Conservation (phyloP, 768 basidiomycete species). For the Postia placenta region DNA sequence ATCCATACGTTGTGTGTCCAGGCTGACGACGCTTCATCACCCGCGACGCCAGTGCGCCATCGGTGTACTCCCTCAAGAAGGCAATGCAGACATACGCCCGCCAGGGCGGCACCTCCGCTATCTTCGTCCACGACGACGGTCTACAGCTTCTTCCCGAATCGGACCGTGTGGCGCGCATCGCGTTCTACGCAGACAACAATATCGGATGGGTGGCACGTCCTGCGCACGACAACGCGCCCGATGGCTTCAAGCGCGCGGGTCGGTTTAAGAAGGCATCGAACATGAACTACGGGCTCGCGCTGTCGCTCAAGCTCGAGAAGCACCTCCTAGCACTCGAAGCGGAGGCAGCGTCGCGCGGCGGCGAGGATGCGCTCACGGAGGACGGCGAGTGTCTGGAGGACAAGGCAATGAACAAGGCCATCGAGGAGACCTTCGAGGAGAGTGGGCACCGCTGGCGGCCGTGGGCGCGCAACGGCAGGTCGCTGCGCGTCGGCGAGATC, state of each 20-base stretch:
- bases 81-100: conserved; percentile 90
- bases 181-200: conserved; percentile 71
- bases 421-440: conserved; percentile 66
- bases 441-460: conserved; percentile 56
- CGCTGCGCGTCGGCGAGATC: conserved; percentile 70
- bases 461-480: conserved; percentile 72
- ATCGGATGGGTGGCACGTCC: conserved; percentile 86
- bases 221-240: conserved; percentile 49
- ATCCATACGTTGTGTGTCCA: not conserved
- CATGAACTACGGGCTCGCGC: conserved; percentile 78
- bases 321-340: conserved; percentile 43
- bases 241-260: conserved; percentile 76
- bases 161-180: conserved; percentile 60
- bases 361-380: conserved; percentile 35
- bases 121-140: conserved; percentile 83
- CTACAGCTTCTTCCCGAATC: conserved; percentile 57
- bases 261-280: conserved; percentile 94
- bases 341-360: conserved; percentile 27
- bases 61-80: conserved; percentile 72
- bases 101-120: conserved; percentile 79
- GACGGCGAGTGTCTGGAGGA: conserved; percentile 58
- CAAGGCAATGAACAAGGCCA: conserved; percentile 61
- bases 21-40: not conserved
- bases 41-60: conserved; percentile 45
- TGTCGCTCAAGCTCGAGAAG: conserved; percentile 57